Percentiles rank a stretch among this genome's conserved stretches.
phyloP scores from a whole-genome alignment of 768 basidiomycete genomes.

The Rhizopogon vinicolor region DNA sequence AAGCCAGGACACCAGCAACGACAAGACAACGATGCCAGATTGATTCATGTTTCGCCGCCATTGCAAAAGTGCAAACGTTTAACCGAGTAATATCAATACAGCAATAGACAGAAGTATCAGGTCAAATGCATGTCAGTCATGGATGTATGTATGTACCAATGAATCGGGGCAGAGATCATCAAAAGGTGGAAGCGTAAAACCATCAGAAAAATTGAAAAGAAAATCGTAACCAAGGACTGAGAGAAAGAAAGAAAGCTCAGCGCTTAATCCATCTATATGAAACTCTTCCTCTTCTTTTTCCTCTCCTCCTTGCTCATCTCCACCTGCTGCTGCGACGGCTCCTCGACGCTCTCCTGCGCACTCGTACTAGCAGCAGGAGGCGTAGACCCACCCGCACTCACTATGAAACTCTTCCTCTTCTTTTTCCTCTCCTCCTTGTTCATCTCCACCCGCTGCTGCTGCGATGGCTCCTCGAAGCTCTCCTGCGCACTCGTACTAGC shows the following conservation, averaged over 20 bases:
- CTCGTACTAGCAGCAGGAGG: not conserved
- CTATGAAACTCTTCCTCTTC: too few relatives aligned
- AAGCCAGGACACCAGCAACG: too few relatives aligned
- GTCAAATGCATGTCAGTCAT: not conserved
- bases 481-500: not conserved
- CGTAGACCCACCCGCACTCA: not conserved
- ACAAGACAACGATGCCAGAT: too few relatives aligned
- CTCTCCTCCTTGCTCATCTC: constrained; percentile 39
- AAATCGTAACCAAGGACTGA: constrained; percentile 4
- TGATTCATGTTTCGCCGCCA: too few relatives aligned
- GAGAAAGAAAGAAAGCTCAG: not conserved
- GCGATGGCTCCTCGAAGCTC: constrained; percentile 36
- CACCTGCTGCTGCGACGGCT: constrained; percentile 23
- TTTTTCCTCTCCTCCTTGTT: constrained; percentile 41
- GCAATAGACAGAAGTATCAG: not conserved
- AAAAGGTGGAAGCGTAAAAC: not conserved
- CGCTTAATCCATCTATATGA: constrained; percentile 32
- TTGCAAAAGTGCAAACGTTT: not conserved
- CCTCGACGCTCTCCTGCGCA: constrained; percentile 30
- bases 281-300: constrained; percentile 60
- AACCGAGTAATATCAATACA: not conserved
- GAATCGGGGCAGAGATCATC: not conserved
- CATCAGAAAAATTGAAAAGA: not conserved
- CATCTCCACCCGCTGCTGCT: constrained; percentile 26
- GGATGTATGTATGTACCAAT: not conserved